Evolutionary conservation across 306 rosid genomes (phyloP), one percentile per base, ranked within the genome.

Genomic region (Cercis canadensis): DNA sequence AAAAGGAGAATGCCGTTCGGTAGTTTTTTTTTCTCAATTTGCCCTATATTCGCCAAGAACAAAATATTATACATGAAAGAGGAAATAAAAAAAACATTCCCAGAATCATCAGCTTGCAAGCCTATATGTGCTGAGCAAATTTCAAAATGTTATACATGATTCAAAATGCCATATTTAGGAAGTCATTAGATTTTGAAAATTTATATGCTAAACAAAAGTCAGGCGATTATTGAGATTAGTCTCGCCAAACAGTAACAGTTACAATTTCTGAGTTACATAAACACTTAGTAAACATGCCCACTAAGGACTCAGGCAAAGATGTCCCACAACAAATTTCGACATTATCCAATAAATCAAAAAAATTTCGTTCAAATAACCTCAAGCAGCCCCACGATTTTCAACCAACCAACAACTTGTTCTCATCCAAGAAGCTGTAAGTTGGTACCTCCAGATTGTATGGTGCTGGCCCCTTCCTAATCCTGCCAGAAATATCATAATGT

Each of bases 391-490:
- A 34, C n/a, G 76, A 51, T 62, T 78, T 70, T 85, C 74, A 91
- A 76, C 96, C 97, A 67, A 91, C 76, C 86, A 91, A 0, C 65
- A 91, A 67, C 84, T 83, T 91, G 85, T 83, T 83, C 44, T 78
- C 97, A 0, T 81, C 87, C 84, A 91, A 83, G 80, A 91, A 91
- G 65, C 74, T 0, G 62, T 91, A 91, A 57, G 90, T 88, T 14
- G 97, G 96, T 68, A 91, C 96, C 86, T 88, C 97, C 78, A 91
- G 81, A 72, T 91, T 91, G 89, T 81, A 90, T 24, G 97, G 97
- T 29, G 97, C 92, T 14, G 96, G 96, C 41, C 95, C 95, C 80
- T 90, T 90, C 64, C 97, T 86, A 75, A 90, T 88, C 76, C 97
- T 83, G 33, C 97, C 95, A 21, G 95, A 90, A 57, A 90, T 57